These are phyloP conservation scores for Solanum rostratum DNA, from an alignment of 257 asterid species.

Conservation along the genomic window DNA sequence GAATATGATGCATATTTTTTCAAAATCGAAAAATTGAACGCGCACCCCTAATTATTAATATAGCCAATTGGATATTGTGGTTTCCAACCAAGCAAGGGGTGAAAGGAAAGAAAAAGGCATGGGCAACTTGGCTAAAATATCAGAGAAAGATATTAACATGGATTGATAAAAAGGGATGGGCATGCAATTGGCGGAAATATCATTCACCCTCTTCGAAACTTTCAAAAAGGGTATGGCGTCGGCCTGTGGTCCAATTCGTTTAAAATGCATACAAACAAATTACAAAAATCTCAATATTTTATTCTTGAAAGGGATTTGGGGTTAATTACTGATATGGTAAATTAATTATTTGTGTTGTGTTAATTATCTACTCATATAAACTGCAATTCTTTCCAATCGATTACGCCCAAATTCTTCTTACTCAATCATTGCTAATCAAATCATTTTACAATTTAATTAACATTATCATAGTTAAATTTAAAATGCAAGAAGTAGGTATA, in stretches of 20 bases:
- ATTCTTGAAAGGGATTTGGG: background rate
- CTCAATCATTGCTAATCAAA: too few species aligned
- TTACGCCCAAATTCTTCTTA: background rate
- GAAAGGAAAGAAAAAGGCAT: background rate
- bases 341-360: background rate
- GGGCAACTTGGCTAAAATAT: background rate
- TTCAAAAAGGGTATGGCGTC: background rate
- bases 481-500: background rate
- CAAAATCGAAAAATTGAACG: too few species aligned
- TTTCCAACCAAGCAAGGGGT: background rate
- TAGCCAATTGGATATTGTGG: background rate
- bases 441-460: too few species aligned
- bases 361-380: background rate
- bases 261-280: background rate
- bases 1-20: too few species aligned
- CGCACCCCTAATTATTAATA: too few species aligned
- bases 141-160: background rate
- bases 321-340: background rate
- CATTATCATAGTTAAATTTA: background rate
- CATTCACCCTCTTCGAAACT: background rate
- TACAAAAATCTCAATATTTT: background rate
- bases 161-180: background rate
- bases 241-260: background rate
- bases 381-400: background rate
- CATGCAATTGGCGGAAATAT: background rate